Evolutionary conservation across 179 eudicot species (phyloP).

Genomic region (Actinidia polygama): DNA sequence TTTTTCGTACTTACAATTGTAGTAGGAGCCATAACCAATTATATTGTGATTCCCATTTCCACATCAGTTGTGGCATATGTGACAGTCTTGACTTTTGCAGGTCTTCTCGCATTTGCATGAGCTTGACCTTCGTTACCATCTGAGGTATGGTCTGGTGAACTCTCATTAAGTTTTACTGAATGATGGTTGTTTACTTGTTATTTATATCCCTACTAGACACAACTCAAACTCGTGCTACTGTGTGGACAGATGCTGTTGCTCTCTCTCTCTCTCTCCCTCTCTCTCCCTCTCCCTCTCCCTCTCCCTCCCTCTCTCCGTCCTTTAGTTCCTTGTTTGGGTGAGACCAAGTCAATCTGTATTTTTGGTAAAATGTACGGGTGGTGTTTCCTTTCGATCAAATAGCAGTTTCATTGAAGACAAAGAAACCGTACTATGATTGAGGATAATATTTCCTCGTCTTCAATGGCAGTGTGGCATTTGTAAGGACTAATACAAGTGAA

Average conservation of each 20-base stretch:
- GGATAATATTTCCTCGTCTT: not conserved
- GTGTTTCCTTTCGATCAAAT: not conserved
- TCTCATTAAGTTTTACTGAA: not conserved
- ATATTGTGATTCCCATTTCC: not conserved
- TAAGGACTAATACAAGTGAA: not conserved
- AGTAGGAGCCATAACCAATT: not conserved
- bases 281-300: not conserved
- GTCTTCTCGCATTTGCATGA: conserved; percentile 94
- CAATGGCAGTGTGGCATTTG: not conserved
- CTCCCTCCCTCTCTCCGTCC: not conserved
- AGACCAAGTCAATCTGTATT: not conserved
- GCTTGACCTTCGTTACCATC: conserved; percentile 91
- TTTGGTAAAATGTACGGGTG: not conserved
- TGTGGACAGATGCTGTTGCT: not conserved
- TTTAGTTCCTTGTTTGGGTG: not conserved
- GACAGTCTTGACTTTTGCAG: conserved; percentile 47
- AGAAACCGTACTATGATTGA: not conserved
- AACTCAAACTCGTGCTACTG: not conserved
- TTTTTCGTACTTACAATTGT: not conserved
- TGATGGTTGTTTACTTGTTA: not conserved
- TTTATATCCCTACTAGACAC: not conserved
- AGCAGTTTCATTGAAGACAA: not conserved
- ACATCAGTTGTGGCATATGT: conserved; percentile 7
- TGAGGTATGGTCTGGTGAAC: conserved; percentile 55
- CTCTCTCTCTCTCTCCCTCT: too few relatives aligned